Percentiles rank a stretch among this genome's conserved stretches.
Evolutionary conservation across 2,329 filamentous ascomycete genomes (phyloP).

Genomic region (Talaromyces sp.): DNA sequence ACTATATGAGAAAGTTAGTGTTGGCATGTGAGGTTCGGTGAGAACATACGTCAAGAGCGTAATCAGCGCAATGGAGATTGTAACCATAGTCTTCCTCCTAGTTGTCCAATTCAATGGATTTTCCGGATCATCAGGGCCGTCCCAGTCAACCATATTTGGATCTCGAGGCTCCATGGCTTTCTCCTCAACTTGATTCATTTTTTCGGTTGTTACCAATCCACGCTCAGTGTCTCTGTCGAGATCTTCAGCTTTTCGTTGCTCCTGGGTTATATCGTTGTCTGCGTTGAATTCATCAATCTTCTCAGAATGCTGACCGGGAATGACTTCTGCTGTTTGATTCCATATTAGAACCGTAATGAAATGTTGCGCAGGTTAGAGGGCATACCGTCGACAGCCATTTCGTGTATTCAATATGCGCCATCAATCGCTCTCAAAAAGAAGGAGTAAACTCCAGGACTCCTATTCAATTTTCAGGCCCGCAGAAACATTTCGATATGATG

Average conservation of each 20-base stretch:
- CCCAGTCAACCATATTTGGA: conserved; percentile 55
- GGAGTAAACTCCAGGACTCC: background rate
- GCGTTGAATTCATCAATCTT: background rate
- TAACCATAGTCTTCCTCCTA: conserved; percentile 42
- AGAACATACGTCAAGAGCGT: conserved; percentile 40
- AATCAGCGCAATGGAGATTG: conserved; percentile 46
- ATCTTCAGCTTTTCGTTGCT: background rate
- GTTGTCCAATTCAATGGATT: conserved; percentile 59
- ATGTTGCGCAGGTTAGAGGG: background rate
- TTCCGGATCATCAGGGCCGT: conserved; percentile 51
- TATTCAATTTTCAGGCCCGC: background rate
- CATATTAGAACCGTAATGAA: background rate
- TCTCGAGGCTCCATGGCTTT: conserved; percentile 21
- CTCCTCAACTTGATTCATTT: background rate
- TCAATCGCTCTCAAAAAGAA: background rate
- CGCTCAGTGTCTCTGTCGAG: conserved; percentile 5
- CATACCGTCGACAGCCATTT: background rate
- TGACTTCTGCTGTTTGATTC: background rate
- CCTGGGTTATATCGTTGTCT: background rate
- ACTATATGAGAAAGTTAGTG: conserved; percentile 22
- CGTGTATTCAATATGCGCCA: background rate
- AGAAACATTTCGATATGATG: background rate
- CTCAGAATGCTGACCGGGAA: background rate
- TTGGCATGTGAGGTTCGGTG: conserved; percentile 20
- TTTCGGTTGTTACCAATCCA: conserved; percentile 1